Evolutionary conservation across 2,329 filamentous ascomycete species (phyloP), one percentile per base, ranked within the genome.

Genomic region (Mycogone perniciosa): DNA sequence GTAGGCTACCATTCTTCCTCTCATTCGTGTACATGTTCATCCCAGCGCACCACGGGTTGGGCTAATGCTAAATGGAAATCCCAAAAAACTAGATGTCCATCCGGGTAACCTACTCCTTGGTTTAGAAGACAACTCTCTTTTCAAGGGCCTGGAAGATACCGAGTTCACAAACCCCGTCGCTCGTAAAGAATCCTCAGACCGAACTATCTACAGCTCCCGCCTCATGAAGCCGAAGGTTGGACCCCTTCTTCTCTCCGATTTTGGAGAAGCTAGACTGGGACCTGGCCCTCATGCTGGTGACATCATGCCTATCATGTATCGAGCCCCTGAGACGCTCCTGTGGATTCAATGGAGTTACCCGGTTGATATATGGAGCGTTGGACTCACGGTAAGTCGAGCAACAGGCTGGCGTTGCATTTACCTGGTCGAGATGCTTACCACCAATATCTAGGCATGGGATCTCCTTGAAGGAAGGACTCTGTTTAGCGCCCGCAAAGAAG

Each of bases 321-420:
- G 58, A 6, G 61, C 62, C 2, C 63, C 61, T 0, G 62, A 64
- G 31, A 44, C 51, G 1, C 50, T 64, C 0, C 44, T 65, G 39
- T 42, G 46, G 1, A 56, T 60, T 1, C 30, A 51, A 6, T 64
- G 62, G 61, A 58, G 57, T 13, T 63, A 55, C 13, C 52, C 59
- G 0, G 62, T 62, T 0, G 60, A 65, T 33, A 59, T 65, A 5
- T 65, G 61, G 63, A 65, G 59, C n/a, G 57, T 62, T 11, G 60
- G 59, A 4, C 56, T 65, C 2, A 60, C 58, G 1, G 60, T 59
- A 44, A 41, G 45, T 48, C 5, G 4, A 31, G 6, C n/a, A 26
- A 5, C 41, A 43, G 27, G 27, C 4, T 10, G 9, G 27, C n/a
- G n/a, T 43, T 41, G 34, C 46, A 46, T 35, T 38, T 26, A 35